A percentile compares a stretch with the other conserved stretches of the same genome.
Evolutionary conservation across 495 filamentous ascomycete genomes (phyloP).

Genomic region (Pseudevernia furfuracea): DNA sequence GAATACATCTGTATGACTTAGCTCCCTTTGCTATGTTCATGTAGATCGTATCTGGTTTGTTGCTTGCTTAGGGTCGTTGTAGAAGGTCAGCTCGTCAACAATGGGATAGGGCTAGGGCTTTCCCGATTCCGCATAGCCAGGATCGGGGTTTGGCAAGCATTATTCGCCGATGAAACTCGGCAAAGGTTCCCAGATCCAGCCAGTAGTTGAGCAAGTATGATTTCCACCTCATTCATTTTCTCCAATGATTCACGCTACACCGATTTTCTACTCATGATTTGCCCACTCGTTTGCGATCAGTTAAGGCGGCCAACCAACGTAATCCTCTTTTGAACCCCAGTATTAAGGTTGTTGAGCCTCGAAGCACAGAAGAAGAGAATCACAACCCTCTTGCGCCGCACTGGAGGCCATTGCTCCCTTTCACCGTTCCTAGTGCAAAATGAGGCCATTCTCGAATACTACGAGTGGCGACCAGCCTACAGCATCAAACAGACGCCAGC

Average conservation of each 20-base stretch:
- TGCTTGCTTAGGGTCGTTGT: neutral
- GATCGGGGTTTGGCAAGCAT: neutral
- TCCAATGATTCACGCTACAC: neutral
- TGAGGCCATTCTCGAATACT: constrained; percentile 23
- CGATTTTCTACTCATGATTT: neutral
- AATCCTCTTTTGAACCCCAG: neutral
- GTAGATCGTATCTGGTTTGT: neutral
- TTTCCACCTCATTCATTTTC: constrained; percentile 5
- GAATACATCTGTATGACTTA: constrained; percentile 1
- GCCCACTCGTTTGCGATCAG: neutral
- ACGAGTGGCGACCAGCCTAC: constrained; percentile 19
- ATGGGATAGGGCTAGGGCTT: neutral
- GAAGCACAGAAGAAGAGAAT: constrained; percentile 7
- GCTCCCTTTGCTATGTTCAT: constrained; percentile 10
- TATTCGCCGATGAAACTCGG: constrained; percentile 7
- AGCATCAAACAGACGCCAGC: constrained; percentile 42
- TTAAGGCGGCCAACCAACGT: neutral
- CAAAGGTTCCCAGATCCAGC: constrained; percentile 14
- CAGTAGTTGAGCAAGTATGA: constrained; percentile 5
- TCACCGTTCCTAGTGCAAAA: constrained; percentile 16
- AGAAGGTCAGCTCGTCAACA: neutral
- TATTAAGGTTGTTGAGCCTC: neutral
- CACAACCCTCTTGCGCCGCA: constrained; percentile 2
- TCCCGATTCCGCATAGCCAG: neutral
- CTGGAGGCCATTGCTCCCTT: constrained; percentile 7